Evolutionary conservation across 2,329 filamentous ascomycete genomes (phyloP), one percentile per base, ranked within the genome.

Genomic region (Claviceps purpurea): DNA sequence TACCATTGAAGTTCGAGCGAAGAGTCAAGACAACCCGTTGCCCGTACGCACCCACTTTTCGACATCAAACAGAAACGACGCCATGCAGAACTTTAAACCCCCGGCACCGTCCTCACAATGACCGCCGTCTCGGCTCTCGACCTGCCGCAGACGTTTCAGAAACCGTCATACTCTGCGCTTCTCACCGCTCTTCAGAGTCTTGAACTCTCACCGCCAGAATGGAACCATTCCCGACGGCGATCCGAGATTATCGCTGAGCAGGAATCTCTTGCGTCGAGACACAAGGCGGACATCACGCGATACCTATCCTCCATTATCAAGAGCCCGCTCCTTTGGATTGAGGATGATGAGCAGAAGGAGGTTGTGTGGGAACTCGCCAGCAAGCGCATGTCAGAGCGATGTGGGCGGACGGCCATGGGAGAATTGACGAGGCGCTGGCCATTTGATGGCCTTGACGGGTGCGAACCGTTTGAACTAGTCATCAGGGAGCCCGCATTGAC

Each of bases 401-500:
- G 89, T 56, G 93, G 93, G 1, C 78, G 93, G 50, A 62, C 66
- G 58, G 75, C 73, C 14, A 79, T 81, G 76, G 76, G 77, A 14
- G 76, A 79, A 53, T 73, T 81, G 34, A 73, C 70, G 4, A 70
- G 78, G 37, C 65, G 66, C 5, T 81, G 78, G 78, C 75, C 75
- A 1, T 77, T 81, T 56, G 60, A 56, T 16, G 52, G 39, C 24
- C 43, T 41, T 24, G 60, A 57, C 7, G 62, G 58, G 45, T 60
- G 64, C 26, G 65, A 71, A 26, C 58, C 68, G 1, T 75, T 89
- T 58, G 76, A 83, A 46, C 72, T 98, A 49, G 75, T 77, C 39
- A 81, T 98, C 41, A 78, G 88, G 52, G 93, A 98, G 64, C 93
- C 93, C 1, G 83, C 89, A 1, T 73, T 97, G 52, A 95, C 88